These are phyloP conservation scores for Malus hybrid DNA, from an alignment of 331 rosid species.

Conservation along the genomic window DNA sequence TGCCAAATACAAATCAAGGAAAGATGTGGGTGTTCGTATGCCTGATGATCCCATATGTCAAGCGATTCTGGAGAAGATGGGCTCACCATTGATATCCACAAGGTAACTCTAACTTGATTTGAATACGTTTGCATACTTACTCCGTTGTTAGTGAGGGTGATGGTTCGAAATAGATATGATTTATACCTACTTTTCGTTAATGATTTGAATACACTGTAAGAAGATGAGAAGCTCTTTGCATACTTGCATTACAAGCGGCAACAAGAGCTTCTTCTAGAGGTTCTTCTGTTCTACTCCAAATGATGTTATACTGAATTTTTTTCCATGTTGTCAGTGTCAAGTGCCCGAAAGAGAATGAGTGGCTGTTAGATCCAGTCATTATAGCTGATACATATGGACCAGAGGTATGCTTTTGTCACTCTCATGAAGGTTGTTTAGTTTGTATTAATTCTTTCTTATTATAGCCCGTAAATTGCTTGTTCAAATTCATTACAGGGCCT, in stretches of 20 bases:
- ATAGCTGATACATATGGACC: constrained; percentile 85
- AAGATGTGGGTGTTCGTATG: constrained; percentile 91
- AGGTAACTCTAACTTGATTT: constrained; percentile 38
- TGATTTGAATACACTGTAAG: not conserved
- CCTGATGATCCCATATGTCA: constrained; percentile 85
- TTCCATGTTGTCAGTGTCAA: constrained; percentile 52
- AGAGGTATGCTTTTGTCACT: constrained; percentile 47
- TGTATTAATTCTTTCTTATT: not conserved
- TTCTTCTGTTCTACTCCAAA: not conserved
- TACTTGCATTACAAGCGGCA: not conserved
- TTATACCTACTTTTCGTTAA: not conserved
- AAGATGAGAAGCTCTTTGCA: not conserved
- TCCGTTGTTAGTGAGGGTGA: not conserved
- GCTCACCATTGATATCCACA: constrained; percentile 71
- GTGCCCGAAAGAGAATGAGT: constrained; percentile 62
- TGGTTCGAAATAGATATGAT: not conserved
- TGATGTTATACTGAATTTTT: not conserved
- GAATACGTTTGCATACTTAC: not conserved
- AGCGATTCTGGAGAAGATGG: constrained; percentile 71
- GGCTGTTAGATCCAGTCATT: constrained; percentile 82
- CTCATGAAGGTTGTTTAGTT: constrained; percentile 3
- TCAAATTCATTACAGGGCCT: constrained; percentile 60
- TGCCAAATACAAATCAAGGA: constrained; percentile 63
- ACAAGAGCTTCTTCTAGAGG: constrained; percentile 3
- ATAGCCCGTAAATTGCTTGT: constrained; percentile 1